These are phyloP conservation scores for Porodaedalea pini DNA, from an alignment of 1,284 basidiomycete species.

Conservation along the genomic window DNA sequence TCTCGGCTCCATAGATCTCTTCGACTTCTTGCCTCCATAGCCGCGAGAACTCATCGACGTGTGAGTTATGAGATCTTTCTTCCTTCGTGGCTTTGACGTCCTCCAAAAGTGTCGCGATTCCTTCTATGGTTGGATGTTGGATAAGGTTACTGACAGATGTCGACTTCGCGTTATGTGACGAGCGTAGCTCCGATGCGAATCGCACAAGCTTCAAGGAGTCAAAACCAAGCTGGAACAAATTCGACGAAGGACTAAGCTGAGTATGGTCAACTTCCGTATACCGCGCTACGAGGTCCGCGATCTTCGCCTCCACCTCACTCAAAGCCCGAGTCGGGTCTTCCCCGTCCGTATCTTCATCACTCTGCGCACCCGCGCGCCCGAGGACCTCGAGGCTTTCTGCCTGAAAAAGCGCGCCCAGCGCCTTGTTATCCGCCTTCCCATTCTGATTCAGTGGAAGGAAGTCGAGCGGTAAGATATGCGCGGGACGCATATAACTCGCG, in stretches of 20 bases:
- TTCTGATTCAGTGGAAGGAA: constrained; percentile 48
- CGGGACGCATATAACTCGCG: constrained; percentile 50
- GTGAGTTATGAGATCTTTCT: constrained; percentile 13
- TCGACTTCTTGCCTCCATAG: constrained; percentile 30
- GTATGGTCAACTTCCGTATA: constrained; percentile 20
- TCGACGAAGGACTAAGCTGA: constrained; percentile 24
- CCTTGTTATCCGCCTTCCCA: constrained; percentile 46
- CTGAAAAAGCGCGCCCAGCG: constrained; percentile 38
- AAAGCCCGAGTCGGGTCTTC: constrained; percentile 8
- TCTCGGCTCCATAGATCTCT: constrained; percentile 25
- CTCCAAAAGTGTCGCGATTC: constrained; percentile 32
- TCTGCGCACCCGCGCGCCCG: not conserved
- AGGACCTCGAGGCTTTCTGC: constrained; percentile 32
- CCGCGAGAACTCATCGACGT: constrained; percentile 29
- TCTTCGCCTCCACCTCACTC: constrained; percentile 23
- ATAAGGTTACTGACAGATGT: constrained; percentile 42
- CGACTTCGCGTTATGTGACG: constrained; percentile 24
- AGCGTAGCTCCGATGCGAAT: constrained; percentile 37
- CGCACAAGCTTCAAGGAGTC: constrained; percentile 43
- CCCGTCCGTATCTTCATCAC: constrained; percentile 16
- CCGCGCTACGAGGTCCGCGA: constrained; percentile 23
- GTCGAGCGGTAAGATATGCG: constrained; percentile 44
- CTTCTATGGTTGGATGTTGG: constrained; percentile 35
- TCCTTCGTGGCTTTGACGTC: not conserved
- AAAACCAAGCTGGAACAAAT: constrained; percentile 45